phyloP scores from a whole-genome alignment of 257 asterid species.

The Solanum tarapatanum region DNA sequence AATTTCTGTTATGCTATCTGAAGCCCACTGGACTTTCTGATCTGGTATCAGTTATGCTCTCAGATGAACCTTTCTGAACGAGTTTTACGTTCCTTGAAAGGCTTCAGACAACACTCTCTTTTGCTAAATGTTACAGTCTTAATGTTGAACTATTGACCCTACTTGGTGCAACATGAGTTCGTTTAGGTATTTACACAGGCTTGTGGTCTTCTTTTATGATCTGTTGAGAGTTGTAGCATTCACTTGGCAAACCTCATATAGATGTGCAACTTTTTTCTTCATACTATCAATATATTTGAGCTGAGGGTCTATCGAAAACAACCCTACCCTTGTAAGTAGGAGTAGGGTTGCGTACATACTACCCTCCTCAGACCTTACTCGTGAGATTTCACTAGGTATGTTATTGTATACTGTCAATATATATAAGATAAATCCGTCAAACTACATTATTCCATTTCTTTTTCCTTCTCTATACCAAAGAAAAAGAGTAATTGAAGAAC shows the following conservation, averaged over 20 bases:
- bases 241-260: neutral
- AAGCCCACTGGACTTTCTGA: neutral
- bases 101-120: conserved; percentile 20
- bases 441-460: too few species aligned
- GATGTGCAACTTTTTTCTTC: neutral
- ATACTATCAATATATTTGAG: neutral
- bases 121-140: neutral
- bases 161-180: neutral
- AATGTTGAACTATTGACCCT: neutral
- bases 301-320: neutral
- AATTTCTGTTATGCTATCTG: neutral
- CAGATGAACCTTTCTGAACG: conserved; percentile 28
- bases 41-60: neutral
- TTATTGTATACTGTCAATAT: too few species aligned
- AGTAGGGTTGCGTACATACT: neutral
- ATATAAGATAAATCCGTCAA: too few species aligned
- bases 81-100: conserved; percentile 40
- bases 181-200: neutral
- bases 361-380: too few species aligned
- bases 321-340: neutral
- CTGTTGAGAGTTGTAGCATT: neutral
- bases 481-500: too few species aligned
- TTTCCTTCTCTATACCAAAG: too few species aligned
- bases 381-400: too few species aligned
- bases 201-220: neutral